Base-by-base conservation (phyloP, 1,139 yeast species). In the Lodderomyces metapsilosis region DNA sequence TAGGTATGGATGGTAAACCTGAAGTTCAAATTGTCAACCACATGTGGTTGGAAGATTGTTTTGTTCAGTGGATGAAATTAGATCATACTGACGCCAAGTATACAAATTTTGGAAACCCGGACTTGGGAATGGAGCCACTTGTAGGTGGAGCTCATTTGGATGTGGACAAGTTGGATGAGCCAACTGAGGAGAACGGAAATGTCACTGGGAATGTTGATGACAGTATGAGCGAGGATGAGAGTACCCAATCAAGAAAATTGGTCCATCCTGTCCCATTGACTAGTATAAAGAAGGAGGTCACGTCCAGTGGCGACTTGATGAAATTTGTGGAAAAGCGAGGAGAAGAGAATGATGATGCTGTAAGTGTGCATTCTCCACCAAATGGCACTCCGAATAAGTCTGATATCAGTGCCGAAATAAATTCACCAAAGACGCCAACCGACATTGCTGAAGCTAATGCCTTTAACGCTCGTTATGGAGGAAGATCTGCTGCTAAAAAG, bases 11-110 rank as follows among this genome's bases (percentile, higher is more conserved):
- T 33, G 63, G 61, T 0, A 42, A 54, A 4, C 64, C 74, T 2
- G 64, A 66, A 7, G 74, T 83, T 21, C 65, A 64, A 27, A 59
- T 85, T 1, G 84, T 88, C 0, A 89, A 85, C 54, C 96, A 88
- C 59, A 56, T 83, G 15, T 92, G 98, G 98, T 63, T 92, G n/a
- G 98, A 92, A 56, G 94, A 87, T 44, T 76, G 86, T 40, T 85
- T 72, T 55, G 70, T 82, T 0, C 61, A 71, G 36, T 84, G 94
- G 91, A 60, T 61, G 36, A 52, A 71, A 5, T 68, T 78, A 51
- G 76, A 80, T 36, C 68, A 62, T 16, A 54, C 68, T 1, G 54
- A 58, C 12, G 66, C 74, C 3, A 66, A 76, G 31, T 84, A 73
- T 55, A 61, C 71, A 17, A 66, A 68, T 41, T 64, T 78, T 40